Evolutionary conservation across 2,329 filamentous ascomycete genomes (phyloP), one percentile per base, ranked within the genome.

Genomic region (Trichophyton equinum): DNA sequence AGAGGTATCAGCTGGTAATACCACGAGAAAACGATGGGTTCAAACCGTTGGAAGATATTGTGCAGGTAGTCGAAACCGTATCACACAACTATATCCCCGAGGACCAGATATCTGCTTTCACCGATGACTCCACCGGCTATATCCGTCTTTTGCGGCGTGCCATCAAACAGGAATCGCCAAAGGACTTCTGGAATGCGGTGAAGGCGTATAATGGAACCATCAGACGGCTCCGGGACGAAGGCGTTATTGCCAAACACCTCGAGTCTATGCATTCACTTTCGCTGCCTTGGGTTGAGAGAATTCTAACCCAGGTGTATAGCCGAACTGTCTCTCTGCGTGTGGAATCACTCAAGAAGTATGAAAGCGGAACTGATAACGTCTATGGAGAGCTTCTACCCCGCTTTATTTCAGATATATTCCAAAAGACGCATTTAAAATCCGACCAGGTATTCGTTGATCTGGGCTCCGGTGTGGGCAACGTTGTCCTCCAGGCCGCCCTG

Each of bases 381-480:
- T 99, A 99, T 70, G 94, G 94, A 70, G 94, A 99, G 73, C 82
- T 99, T 27, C 80, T 94, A 33, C 87, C 91, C 20, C 85, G 86
- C 1, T 95, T 99, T 70, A 83, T 94, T 65, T 88, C 87, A 64
- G 84, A 86, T 62, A 89, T 97, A 62, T 85, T 99, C 67, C 82
- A 85, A 66, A 83, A 89, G 71, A 87, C 88, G 2, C 80, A 83
- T 51, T 84, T 97, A 72, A 91, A 84, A 62, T 92, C 89, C 0
- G 82, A 86, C 57, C 88, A 95, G 67, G 84, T 95, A 42, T 97
- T 99, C 71, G 86, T 99, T 62, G 94, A 99, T 70, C 81, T 99
- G 13, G 94, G 94, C 57, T 97, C 92, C 1, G 94, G 94, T 33
- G 94, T 97, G 15, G 94, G 92, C 56, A 99, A 97, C 70, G 92